A percentile compares a stretch with the other conserved stretches of the same genome.
phyloP scores from a whole-genome alignment of 2,329 filamentous ascomycete genomes.

The Clarireedia hainanense region DNA sequence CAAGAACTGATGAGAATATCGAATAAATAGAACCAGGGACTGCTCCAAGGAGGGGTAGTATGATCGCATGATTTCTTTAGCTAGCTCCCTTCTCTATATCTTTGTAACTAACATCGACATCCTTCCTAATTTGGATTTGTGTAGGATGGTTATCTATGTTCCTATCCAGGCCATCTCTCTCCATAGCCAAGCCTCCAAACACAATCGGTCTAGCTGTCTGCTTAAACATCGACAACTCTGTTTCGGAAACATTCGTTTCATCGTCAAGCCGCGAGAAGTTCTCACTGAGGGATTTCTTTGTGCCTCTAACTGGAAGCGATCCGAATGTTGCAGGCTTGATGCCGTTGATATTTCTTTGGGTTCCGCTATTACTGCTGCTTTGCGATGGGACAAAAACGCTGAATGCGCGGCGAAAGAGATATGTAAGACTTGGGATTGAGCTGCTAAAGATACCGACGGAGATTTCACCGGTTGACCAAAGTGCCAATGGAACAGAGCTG shows the following conservation, averaged over 20 bases:
- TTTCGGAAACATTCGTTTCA: background rate
- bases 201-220: background rate
- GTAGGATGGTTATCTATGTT: background rate
- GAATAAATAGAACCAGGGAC: background rate
- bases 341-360: background rate
- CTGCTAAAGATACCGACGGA: background rate
- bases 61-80: background rate
- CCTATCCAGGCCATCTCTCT: background rate
- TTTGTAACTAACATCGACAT: background rate
- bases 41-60: background rate
- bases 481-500: background rate
- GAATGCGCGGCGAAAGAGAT: background rate
- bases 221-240: background rate
- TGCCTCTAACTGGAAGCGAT: background rate
- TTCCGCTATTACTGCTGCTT: background rate
- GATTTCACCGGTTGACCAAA: background rate
- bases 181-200: background rate
- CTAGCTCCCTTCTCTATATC: background rate
- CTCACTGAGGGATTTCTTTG: background rate
- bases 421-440: background rate
- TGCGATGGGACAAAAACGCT: background rate
- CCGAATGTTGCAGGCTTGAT: background rate
- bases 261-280: background rate
- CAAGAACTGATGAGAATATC: background rate
- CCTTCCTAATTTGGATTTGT: background rate